A percentile compares a stretch with the other conserved stretches of the same genome.
Conservation (phyloP, 1,284 basidiomycete genomes). For the Trichosporon sp. region DNA sequence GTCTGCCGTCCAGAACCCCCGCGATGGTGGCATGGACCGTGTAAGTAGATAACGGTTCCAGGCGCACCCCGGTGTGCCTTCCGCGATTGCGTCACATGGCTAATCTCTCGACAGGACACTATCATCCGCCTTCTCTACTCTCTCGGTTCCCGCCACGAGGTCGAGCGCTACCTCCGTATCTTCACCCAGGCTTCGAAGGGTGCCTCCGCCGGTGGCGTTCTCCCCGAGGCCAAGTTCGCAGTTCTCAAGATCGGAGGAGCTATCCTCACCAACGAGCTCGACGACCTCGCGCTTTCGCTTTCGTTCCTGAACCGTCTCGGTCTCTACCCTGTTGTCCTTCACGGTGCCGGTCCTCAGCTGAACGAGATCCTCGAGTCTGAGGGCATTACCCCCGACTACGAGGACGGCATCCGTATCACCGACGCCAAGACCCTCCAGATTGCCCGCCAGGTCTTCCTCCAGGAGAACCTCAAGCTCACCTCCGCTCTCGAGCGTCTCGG, state of each 20-base stretch:
- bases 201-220: conserved; percentile 51
- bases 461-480: conserved; percentile 90
- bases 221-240: conserved; percentile 72
- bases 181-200: conserved; percentile 79
- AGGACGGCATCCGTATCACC: conserved; percentile 91
- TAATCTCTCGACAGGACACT: conserved; percentile 61
- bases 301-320: conserved; percentile 92
- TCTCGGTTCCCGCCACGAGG: conserved; percentile 89
- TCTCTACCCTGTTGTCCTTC: conserved; percentile 87
- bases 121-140: conserved; percentile 91
- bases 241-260: conserved; percentile 94
- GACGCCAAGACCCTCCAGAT: conserved; percentile 87
- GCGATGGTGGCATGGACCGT: conserved; percentile 48
- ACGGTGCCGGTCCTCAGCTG: conserved; percentile 90
- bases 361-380: conserved; percentile 86
- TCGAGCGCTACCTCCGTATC: conserved; percentile 91
- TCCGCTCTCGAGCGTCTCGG: conserved; percentile 84
- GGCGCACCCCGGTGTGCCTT: not conserved
- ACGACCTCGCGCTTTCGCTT: conserved; percentile 84
- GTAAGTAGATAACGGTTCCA: conserved; percentile 29
- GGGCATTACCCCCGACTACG: conserved; percentile 88
- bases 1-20: conserved; percentile 25
- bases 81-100: not conserved
- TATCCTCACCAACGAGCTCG: conserved; percentile 74
- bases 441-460: conserved; percentile 89